These are phyloP conservation scores for Nakazawaea populi DNA, from an alignment of 805 yeast species.

Conservation along the genomic window DNA sequence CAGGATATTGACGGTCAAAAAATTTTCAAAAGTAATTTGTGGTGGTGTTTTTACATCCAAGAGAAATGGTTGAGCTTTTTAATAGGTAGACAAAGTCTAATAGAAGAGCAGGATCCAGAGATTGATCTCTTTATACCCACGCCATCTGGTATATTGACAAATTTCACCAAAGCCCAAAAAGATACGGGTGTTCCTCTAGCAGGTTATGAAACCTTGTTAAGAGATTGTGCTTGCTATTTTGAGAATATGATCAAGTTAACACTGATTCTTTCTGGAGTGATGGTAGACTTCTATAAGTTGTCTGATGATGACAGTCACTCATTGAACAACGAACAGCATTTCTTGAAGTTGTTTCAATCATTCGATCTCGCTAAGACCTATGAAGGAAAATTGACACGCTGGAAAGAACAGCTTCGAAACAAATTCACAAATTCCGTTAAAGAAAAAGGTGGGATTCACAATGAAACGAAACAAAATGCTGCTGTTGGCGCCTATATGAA, in stretches of 20 bases:
- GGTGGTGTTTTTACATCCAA: conserved; percentile 11
- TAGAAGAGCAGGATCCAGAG: background rate
- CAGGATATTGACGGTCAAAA: background rate
- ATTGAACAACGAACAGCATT: background rate
- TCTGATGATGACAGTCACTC: background rate
- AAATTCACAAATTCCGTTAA: background rate
- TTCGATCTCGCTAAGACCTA: background rate
- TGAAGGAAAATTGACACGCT: background rate
- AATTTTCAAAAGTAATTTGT: conserved; percentile 8
- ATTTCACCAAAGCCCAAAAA: background rate
- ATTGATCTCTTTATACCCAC: background rate
- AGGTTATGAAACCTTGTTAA: background rate
- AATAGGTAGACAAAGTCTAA: conserved; percentile 6
- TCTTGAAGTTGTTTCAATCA: background rate
- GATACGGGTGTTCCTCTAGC: background rate
- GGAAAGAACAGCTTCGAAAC: conserved; percentile 5
- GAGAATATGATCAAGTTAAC: conserved; percentile 9
- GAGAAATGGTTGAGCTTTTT: conserved; percentile 10
- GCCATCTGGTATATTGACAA: background rate
- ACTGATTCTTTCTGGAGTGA: conserved; percentile 4
- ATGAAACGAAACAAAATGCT: background rate
- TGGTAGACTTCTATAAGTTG: background rate
- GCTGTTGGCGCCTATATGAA: conserved; percentile 2
- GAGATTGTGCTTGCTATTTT: conserved; percentile 2
- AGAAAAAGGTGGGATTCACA: background rate